Base-by-base conservation (phyloP, 257 asterid genomes). In the Scutellaria galericulata region DNA sequence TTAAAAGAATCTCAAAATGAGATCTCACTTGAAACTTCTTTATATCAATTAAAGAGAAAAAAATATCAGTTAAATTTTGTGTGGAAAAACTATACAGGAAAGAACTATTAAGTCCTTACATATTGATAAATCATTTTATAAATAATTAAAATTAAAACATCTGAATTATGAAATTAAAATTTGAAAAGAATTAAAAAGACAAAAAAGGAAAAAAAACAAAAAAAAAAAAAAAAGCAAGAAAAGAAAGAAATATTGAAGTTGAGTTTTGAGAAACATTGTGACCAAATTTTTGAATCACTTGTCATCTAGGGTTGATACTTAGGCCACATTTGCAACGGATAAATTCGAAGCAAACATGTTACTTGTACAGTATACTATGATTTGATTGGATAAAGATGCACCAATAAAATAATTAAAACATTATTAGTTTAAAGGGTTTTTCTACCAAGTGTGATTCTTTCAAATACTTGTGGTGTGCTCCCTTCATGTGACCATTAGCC, bases 301-400 rank as follows among this genome's bases (percentile, higher is more conserved):
- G 72, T 54, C 62, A 69, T 51, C 50, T 77, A 66, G 50, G 57
- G 67, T 31, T 51, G 64, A 72, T 24, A 44, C 48, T 59, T 31
- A 64, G 65, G 47, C 71, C 71, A 68, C 62, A 72, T n/a, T 65
- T 68, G 72, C 44, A 78, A 78, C 55, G 78, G 85, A 78, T 75
- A 81, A 68, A 71, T 68, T 37, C 81, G 56, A 73, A 67, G 66
- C 75, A 68, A 27, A 67, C 71, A 63, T 68, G 72, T 71, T 65
- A 27, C 73, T 65, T 72, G 68, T 72, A 11, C 24, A n/a, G n/a
- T 59, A 40, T 31, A 67, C 53, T 56, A 42, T 35, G 58, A 76
- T 71, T 60, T 76, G 66, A 62, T 62, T 62, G 71, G 70, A 72
- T 76, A 62, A 75, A 61, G 68, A 51, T 60, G 40, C 62, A 58